A percentile compares a stretch with the other conserved stretches of the same genome.
phyloP scores from a whole-genome alignment of 129 eudicot species.

The Helianthus annuus region DNA sequence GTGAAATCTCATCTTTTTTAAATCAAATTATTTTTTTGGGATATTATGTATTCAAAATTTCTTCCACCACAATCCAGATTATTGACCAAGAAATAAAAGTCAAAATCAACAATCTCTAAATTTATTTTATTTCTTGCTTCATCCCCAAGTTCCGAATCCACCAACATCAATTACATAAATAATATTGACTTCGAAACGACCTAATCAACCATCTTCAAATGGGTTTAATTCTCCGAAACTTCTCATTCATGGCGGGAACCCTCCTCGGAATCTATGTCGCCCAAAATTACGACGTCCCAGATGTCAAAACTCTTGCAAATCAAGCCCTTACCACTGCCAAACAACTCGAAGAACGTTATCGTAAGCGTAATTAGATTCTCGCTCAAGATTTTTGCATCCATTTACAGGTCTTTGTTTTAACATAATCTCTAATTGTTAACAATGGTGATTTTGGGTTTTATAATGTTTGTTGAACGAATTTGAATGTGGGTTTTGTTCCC shows the following conservation, averaged over 20 bases:
- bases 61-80: neutral
- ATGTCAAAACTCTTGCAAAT: slow-evolving; percentile 42
- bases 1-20: no score
- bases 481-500: neutral
- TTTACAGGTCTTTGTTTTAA: slow-evolving; percentile 2
- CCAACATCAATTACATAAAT: neutral
- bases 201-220: slow-evolving; percentile 14
- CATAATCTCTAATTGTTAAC: neutral
- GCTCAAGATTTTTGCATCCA: slow-evolving; percentile 19
- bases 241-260: slow-evolving; percentile 56
- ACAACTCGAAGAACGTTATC: slow-evolving; percentile 58
- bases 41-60: neutral
- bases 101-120: neutral
- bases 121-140: no score
- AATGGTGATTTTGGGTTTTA: slow-evolving; percentile 16
- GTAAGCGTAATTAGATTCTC: slow-evolving; percentile 45
- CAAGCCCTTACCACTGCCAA: slow-evolving; percentile 40
- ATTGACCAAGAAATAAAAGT: neutral
- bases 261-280: slow-evolving; percentile 53
- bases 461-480: neutral
- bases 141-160: neutral
- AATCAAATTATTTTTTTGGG: no score
- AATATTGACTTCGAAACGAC: slow-evolving; percentile 14
- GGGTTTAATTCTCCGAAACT: slow-evolving; percentile 50
- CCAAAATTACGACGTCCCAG: slow-evolving; percentile 66